Percentiles rank a stretch among this genome's conserved stretches.
Evolutionary conservation across 2,329 filamentous ascomycete species (phyloP).

Genomic region (Xenosphaeropsis pyriputrescens): DNA sequence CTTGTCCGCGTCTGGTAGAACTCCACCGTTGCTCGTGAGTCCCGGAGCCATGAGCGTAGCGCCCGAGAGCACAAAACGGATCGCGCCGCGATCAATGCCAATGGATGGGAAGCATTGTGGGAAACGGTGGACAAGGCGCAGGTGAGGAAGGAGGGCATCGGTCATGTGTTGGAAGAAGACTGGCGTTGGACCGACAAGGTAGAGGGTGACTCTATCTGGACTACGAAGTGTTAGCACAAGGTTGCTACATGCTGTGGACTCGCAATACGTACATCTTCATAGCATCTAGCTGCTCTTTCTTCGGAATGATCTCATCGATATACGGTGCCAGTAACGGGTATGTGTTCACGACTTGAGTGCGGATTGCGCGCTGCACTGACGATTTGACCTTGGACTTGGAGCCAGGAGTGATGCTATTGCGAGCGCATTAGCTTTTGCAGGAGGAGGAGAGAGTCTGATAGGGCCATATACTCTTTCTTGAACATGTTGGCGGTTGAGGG

Average conservation of each 20-base stretch:
- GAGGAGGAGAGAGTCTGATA: neutral
- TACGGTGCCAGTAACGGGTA: conserved; percentile 77
- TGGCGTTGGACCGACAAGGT: conserved; percentile 62
- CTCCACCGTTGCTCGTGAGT: conserved; percentile 68
- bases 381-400: conserved; percentile 96
- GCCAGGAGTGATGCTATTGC: conserved; percentile 51
- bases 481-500: conserved; percentile 48
- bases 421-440: conserved; percentile 3
- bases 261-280: conserved; percentile 58
- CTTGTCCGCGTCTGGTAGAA: conserved; percentile 44
- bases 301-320: conserved; percentile 90
- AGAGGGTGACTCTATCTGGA: conserved; percentile 79
- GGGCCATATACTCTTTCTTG: conserved; percentile 66
- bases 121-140: conserved; percentile 80
- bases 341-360: conserved; percentile 65
- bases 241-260: neutral
- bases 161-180: conserved; percentile 80
- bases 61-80: conserved; percentile 87
- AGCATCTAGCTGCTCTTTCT: conserved; percentile 80
- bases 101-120: conserved; percentile 71
- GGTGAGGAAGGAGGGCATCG: conserved; percentile 70
- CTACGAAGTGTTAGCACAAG: conserved; percentile 18
- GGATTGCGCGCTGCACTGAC: conserved; percentile 77
- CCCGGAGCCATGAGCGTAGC: conserved; percentile 95
- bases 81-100: conserved; percentile 87